Percentiles rank a stretch among this genome's conserved stretches.
These are phyloP conservation scores for Exophiala lecanii-corni DNA, from an alignment of 2,329 filamentous ascomycete species.

Conservation along the genomic window DNA sequence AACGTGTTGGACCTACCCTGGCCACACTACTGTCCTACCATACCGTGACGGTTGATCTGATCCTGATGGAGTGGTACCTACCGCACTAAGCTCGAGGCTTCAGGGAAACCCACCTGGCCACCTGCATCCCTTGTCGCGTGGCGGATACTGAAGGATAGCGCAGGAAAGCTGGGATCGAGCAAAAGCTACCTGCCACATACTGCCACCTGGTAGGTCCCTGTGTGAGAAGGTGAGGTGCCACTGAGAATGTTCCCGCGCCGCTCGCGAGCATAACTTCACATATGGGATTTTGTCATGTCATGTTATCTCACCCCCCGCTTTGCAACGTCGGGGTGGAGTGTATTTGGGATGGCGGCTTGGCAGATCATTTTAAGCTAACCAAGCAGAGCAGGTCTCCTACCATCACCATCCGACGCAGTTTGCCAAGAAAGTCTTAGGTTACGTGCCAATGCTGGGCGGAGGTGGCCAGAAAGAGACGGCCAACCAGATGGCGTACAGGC, in stretches of 20 bases:
- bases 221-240: too few species aligned
- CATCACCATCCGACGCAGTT: background rate
- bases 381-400: conserved; percentile 1
- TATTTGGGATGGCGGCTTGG: conserved; percentile 11
- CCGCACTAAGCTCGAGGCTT: too few species aligned
- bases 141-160: background rate
- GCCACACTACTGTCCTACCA: too few species aligned
- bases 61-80: too few species aligned
- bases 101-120: too few species aligned
- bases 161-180: background rate
- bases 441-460: background rate
- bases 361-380: conserved; percentile 1
- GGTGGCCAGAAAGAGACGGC: background rate
- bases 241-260: too few species aligned
- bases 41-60: too few species aligned
- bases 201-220: too few species aligned
- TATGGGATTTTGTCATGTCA: background rate
- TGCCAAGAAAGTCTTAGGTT: background rate
- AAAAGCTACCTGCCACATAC: too few species aligned
- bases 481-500: background rate
- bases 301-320: conserved; percentile 4
- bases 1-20: too few species aligned
- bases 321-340: conserved; percentile 3
- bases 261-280: background rate
- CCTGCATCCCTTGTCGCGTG: too few species aligned